Evolutionary conservation across 441 rosid genomes (phyloP).

Genomic region (Populus hybrid): DNA sequence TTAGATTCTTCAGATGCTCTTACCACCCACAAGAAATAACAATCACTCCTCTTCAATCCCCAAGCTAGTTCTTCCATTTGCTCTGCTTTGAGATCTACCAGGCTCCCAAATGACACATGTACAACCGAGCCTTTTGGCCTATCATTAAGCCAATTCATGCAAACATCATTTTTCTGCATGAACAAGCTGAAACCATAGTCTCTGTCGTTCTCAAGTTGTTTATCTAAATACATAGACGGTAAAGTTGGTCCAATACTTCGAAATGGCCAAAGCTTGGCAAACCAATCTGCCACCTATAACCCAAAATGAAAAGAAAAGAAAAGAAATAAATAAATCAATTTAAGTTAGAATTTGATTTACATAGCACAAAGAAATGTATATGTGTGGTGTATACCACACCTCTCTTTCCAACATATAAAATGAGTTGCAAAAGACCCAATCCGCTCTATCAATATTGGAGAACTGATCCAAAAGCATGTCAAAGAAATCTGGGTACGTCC

Average conservation of each 20-base stretch:
- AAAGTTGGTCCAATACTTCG: conserved; percentile 48
- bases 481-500: conserved; percentile 33
- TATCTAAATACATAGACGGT: conserved; percentile 54
- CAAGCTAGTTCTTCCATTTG: conserved; percentile 52
- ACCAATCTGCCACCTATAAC: conserved; percentile 36
- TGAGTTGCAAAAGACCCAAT: conserved; percentile 40
- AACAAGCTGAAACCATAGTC: conserved; percentile 44
- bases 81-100: conserved; percentile 25
- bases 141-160: conserved; percentile 41
- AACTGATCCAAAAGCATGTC: conserved; percentile 43
- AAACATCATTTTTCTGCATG: conserved; percentile 24
- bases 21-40: conserved; percentile 56
- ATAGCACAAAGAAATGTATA: no score
- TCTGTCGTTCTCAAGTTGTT: conserved; percentile 35
- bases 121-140: conserved; percentile 45
- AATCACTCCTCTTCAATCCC: conserved; percentile 28
- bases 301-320: background rate
- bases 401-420: conserved; percentile 37
- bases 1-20: conserved; percentile 45
- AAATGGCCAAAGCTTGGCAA: conserved; percentile 35
- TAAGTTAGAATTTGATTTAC: background rate
- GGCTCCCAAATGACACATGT: conserved; percentile 53
- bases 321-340: background rate
- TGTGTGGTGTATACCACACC: conserved; percentile 18
- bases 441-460: conserved; percentile 41